Evolutionary conservation across 371 early-diverging fungal species (phyloP), one percentile per base, ranked within the genome.

Genomic region (Vavraia culicis): DNA sequence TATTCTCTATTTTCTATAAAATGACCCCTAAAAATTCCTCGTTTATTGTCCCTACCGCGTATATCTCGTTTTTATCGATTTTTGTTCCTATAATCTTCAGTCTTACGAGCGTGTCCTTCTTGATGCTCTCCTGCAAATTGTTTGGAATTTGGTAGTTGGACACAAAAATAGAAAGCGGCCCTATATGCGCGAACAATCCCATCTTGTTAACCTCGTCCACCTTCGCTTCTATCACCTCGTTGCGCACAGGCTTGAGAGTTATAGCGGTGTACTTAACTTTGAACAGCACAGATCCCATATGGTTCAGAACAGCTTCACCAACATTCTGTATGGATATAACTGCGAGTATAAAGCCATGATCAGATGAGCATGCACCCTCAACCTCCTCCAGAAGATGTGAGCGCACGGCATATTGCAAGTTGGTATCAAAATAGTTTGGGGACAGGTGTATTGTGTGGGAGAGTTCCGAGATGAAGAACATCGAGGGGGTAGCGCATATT

Each of bases 151-250:
- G 86, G 62, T 83, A 79, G 32, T 71, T 76, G 0, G 89, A 81
- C 4, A 95, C 83, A 74, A 91, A 95, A 8, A 91, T 81, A 60
- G 80, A 77, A 20, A 95, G 70, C 0, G 96, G 96, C 0, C 96
- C 96, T 13, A 84, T 83, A 51, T 83, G 84, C 8, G 82, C 85
- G 69, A 88, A 88, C 62, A 91, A 83, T 3, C 96, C 96, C 75
- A 88, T 80, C 78, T 83, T 85, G 62, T 83, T 89, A 9, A 90
- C 88, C 22, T 79, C 80, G 0, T 80, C 81, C 1, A 91, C 88
- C 9, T 82, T 75, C 0, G 83, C 94, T 66, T 96, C 91, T 1
- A 93, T 71, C 0, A 93, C 90, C 70, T 94, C 85, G 40, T 83
- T 82, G 57, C 83, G 88, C 69, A 82, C 86, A 14, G 93, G 91